A percentile compares a stretch with the other conserved stretches of the same genome.
phyloP scores from a whole-genome alignment of 2,329 filamentous ascomycete genomes.

The Stachybotrys chlorohalonatus region DNA sequence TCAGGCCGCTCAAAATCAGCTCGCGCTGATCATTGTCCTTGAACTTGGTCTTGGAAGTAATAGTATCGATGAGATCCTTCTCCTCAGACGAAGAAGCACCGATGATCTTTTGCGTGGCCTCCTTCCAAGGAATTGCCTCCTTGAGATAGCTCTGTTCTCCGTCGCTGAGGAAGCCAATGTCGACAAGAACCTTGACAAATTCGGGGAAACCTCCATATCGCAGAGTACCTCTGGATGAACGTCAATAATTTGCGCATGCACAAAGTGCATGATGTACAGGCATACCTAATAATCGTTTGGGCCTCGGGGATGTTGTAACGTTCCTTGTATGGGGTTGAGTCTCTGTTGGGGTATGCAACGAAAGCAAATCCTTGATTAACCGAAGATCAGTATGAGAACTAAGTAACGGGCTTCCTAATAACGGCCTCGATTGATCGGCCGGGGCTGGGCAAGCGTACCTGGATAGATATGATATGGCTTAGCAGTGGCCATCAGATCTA shows the following conservation, averaged over 20 bases:
- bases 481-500: conserved; percentile 70
- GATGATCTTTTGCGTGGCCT: conserved; percentile 69
- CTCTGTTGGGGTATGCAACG: conserved; percentile 85
- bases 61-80: conserved; percentile 61
- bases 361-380: conserved; percentile 53
- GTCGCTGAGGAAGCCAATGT: conserved; percentile 78
- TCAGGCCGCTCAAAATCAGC: conserved; percentile 60
- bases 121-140: conserved; percentile 64
- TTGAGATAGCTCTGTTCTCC: conserved; percentile 55
- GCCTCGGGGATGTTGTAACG: conserved; percentile 86
- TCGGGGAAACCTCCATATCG: conserved; percentile 82
- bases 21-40: conserved; percentile 55
- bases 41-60: conserved; percentile 69
- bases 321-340: conserved; percentile 80
- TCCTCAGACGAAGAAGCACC: conserved; percentile 57
- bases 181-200: conserved; percentile 76
- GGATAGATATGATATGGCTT: conserved; percentile 86
- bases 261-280: background rate
- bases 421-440: conserved; percentile 30
- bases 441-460: conserved; percentile 34
- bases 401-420: conserved; percentile 16
- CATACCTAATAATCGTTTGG: conserved; percentile 65
- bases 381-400: background rate
- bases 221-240: conserved; percentile 46
- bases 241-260: background rate